These are phyloP conservation scores for Sherardia arvensis DNA, from an alignment of 257 asterid genomes.

Conservation along the genomic window DNA sequence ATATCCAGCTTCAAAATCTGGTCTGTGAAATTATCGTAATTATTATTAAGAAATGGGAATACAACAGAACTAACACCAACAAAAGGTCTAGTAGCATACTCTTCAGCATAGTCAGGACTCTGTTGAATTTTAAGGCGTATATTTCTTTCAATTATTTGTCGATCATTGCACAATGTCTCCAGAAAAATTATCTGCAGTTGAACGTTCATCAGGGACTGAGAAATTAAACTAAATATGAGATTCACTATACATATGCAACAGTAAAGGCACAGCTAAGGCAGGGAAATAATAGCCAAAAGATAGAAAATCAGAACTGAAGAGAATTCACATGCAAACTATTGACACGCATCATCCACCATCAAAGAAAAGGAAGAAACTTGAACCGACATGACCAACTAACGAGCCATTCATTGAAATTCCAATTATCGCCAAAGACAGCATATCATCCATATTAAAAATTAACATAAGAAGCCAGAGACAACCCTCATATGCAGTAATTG, in stretches of 20 bases:
- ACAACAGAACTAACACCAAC: conserved; percentile 10
- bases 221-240: conserved; percentile 7
- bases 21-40: conserved; percentile 52
- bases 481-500: background rate
- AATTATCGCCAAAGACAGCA: background rate
- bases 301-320: background rate
- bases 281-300: background rate
- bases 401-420: background rate
- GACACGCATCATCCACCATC: background rate
- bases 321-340: background rate
- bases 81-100: conserved; percentile 39
- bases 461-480: background rate
- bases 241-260: conserved; percentile 9
- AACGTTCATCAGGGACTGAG: conserved; percentile 17
- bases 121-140: conserved; percentile 99
- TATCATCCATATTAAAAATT: background rate
- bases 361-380: background rate
- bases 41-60: conserved; percentile 21
- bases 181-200: conserved; percentile 71
- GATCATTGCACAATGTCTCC: conserved; percentile 92
- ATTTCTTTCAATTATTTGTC: conserved; percentile 78
- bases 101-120: conserved; percentile 98
- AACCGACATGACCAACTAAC: background rate
- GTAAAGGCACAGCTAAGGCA: background rate
- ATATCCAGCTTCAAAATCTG: conserved; percentile 98